phyloP scores from a whole-genome alignment of 2,329 filamentous ascomycete species.

The Dothistroma pini region DNA sequence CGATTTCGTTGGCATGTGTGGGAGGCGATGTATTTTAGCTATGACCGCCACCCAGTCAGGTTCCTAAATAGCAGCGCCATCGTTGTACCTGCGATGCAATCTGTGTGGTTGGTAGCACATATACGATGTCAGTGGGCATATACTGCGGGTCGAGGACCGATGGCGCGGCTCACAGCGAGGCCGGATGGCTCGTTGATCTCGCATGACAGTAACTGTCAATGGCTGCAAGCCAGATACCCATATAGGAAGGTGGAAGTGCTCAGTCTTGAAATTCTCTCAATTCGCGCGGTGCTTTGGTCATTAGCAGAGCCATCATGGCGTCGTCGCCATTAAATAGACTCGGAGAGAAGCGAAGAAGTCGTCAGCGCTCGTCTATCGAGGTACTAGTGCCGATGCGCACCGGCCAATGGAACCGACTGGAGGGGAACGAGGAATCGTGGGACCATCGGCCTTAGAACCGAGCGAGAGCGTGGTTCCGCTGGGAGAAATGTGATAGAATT shows the following conservation, averaged over 20 bases:
- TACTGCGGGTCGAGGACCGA: constrained; percentile 13
- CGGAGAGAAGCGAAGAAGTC: constrained; percentile 21
- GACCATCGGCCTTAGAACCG: not conserved
- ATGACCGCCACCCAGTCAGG: constrained; percentile 16
- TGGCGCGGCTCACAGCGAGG: constrained; percentile 5
- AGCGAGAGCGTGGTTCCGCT: not conserved
- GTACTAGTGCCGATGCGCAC: constrained; percentile 21
- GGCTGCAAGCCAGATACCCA: constrained; percentile 11
- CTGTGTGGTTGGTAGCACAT: constrained; percentile 17
- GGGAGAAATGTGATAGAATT: not conserved
- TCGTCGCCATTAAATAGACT: constrained; percentile 17
- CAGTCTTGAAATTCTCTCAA: not conserved
- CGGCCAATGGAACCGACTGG: constrained; percentile 9
- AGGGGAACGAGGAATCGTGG: not conserved
- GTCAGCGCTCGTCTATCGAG: constrained; percentile 24
- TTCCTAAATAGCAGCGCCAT: constrained; percentile 14
- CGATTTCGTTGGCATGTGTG: constrained; percentile 8
- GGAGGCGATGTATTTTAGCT: constrained; percentile 12
- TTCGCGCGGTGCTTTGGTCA: not conserved
- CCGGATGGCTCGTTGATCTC: constrained; percentile 2
- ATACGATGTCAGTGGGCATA: constrained; percentile 19
- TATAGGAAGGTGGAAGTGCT: constrained; percentile 5
- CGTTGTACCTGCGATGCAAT: constrained; percentile 10
- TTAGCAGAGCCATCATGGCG: not conserved
- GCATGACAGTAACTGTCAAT: constrained; percentile 1